A percentile compares a stretch with the other conserved stretches of the same genome.
phyloP scores from a whole-genome alignment of 2,329 filamentous ascomycete species.

The Colletotrichum liaoningense region DNA sequence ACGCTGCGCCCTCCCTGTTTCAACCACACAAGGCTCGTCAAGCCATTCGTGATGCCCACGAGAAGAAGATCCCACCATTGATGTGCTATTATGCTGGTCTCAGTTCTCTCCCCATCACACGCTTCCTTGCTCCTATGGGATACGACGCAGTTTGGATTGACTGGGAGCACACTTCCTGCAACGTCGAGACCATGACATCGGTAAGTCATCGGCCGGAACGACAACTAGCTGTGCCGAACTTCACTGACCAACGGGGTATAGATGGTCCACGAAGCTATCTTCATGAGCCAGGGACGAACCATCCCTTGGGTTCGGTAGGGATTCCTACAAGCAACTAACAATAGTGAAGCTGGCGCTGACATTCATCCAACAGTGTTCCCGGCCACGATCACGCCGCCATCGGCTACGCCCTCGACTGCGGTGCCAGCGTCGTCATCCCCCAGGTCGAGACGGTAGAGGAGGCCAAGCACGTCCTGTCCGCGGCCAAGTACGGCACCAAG shows the following conservation, averaged over 20 bases:
- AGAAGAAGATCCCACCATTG: constrained; percentile 57
- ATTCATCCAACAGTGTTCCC: constrained; percentile 43
- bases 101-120: constrained; percentile 51
- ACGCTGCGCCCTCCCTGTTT: constrained; percentile 56
- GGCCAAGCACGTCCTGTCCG: constrained; percentile 54
- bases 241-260: constrained; percentile 12
- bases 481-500: constrained; percentile 56
- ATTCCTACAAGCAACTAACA: not conserved
- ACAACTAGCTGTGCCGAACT: not conserved
- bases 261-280: constrained; percentile 59
- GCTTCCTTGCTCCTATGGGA: constrained; percentile 54
- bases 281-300: constrained; percentile 57
- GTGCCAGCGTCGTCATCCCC: constrained; percentile 59
- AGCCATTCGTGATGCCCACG: constrained; percentile 58
- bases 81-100: constrained; percentile 55
- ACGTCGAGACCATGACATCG: constrained; percentile 61
- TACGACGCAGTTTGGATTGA: constrained; percentile 59
- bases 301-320: constrained; percentile 54
- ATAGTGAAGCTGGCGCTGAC: not conserved
- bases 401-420: constrained; percentile 59
- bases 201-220: not conserved
- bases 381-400: constrained; percentile 60
- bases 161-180: constrained; percentile 59
- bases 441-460: constrained; percentile 60
- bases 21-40: constrained; percentile 58